These are phyloP conservation scores for Diaporthe eres DNA, from an alignment of 2,329 filamentous ascomycete species.

Conservation along the genomic window DNA sequence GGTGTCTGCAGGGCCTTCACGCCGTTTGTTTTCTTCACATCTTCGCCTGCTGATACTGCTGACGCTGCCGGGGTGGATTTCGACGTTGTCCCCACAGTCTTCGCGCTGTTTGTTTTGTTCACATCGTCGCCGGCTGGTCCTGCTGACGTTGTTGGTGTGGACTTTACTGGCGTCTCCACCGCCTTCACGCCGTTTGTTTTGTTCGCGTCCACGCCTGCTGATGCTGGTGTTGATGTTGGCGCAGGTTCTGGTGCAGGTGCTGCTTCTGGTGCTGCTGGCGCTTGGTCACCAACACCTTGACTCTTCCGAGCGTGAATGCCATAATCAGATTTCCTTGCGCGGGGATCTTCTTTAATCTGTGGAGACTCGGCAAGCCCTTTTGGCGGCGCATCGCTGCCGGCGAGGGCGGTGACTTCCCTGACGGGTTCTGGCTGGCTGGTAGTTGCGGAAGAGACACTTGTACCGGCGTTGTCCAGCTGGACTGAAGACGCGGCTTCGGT, in stretches of 20 bases:
- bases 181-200: neutral
- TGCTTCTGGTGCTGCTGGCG: conserved; percentile 32
- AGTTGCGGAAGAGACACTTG: conserved; percentile 38
- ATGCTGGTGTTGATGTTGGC: neutral
- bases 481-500: conserved; percentile 56
- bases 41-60: neutral
- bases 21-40: neutral
- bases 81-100: no score
- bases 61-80: neutral
- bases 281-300: conserved; percentile 20
- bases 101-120: no score
- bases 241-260: neutral
- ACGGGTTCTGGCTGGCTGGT: conserved; percentile 24
- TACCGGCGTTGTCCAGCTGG: conserved; percentile 55
- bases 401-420: conserved; percentile 7
- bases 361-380: conserved; percentile 40
- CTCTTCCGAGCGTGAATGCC: conserved; percentile 23
- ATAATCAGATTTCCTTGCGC: conserved; percentile 12
- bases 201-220: neutral
- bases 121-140: no score
- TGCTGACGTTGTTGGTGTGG: neutral
- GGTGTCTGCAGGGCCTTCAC: neutral
- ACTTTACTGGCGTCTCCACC: neutral
- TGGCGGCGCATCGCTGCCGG: conserved; percentile 11
- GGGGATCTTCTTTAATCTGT: conserved; percentile 38